A percentile compares a stretch with the other conserved stretches of the same genome.
Evolutionary conservation across 371 early-diverging fungal species (phyloP).

Genomic region (Coemansia sp.): DNA sequence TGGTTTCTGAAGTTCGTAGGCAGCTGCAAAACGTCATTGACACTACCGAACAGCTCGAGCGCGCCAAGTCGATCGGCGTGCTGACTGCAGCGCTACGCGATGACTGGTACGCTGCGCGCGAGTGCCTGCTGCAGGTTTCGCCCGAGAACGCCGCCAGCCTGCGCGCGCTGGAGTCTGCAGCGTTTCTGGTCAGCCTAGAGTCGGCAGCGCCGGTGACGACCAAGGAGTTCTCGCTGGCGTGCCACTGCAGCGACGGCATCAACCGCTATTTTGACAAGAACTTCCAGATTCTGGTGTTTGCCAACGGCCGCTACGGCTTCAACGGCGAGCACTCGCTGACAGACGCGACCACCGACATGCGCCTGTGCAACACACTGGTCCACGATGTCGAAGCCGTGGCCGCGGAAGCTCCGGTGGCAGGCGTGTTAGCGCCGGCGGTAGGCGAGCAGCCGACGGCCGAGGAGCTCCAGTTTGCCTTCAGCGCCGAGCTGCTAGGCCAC

Average conservation of each 20-base stretch:
- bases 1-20: constrained; percentile 15
- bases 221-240: constrained; percentile 57
- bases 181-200: constrained; percentile 65
- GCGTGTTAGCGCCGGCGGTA: not conserved
- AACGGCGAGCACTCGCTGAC: constrained; percentile 57
- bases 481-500: constrained; percentile 26
- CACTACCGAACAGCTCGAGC: constrained; percentile 25
- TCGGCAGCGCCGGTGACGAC: constrained; percentile 57
- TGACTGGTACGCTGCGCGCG: constrained; percentile 55
- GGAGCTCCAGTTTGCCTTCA: constrained; percentile 39
- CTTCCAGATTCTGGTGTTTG: constrained; percentile 54
- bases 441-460: not conserved
- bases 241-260: constrained; percentile 54
- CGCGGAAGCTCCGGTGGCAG: not conserved
- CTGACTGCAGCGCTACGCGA: constrained; percentile 60
- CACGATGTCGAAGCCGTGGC: constrained; percentile 27
- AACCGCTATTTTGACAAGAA: constrained; percentile 57
- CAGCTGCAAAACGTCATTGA: constrained; percentile 46
- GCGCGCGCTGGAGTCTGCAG: constrained; percentile 58
- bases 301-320: constrained; percentile 55
- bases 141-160: constrained; percentile 55
- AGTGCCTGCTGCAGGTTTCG: constrained; percentile 51
- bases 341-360: constrained; percentile 54
- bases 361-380: constrained; percentile 46
- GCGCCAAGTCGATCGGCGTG: constrained; percentile 54